A percentile compares a stretch with the other conserved stretches of the same genome.
Evolutionary conservation across 192 early-diverging fungal genomes (phyloP).

Genomic region (Coemansia sp.): DNA sequence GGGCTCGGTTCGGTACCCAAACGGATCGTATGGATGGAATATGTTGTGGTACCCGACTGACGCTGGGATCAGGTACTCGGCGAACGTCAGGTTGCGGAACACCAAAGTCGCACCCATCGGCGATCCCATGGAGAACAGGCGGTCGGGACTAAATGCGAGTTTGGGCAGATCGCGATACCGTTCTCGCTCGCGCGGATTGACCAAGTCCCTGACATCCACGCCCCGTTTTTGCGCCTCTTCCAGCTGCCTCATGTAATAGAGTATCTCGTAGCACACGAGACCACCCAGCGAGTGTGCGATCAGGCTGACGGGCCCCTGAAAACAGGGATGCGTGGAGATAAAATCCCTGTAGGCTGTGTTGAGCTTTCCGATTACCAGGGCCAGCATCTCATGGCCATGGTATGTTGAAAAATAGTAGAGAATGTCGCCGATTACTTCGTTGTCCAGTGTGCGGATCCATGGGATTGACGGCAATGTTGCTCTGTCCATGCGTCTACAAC

Average conservation of each 20-base stretch:
- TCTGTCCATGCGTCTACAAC: constrained; percentile 34
- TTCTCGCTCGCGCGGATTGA: constrained; percentile 9
- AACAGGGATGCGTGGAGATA: constrained; percentile 55
- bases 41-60: constrained; percentile 63
- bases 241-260: constrained; percentile 33
- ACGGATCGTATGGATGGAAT: constrained; percentile 73
- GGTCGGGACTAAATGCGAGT: constrained; percentile 24
- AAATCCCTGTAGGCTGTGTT: constrained; percentile 60
- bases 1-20: constrained; percentile 71
- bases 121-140: constrained; percentile 35
- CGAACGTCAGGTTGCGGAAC: constrained; percentile 59
- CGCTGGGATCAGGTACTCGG: constrained; percentile 53
- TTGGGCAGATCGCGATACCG: constrained; percentile 19
- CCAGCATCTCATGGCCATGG: constrained; percentile 54
- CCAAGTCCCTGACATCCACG: not conserved
- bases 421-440: constrained; percentile 50
- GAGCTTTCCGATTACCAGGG: constrained; percentile 55
- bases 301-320: constrained; percentile 59
- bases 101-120: constrained; percentile 60
- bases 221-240: not conserved
- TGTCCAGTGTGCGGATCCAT: constrained; percentile 50
- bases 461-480: constrained; percentile 51
- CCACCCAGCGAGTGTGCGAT: constrained; percentile 71
- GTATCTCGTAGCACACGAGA: constrained; percentile 65
- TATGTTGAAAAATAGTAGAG: constrained; percentile 46